phyloP scores from a whole-genome alignment of 2,329 filamentous ascomycete genomes.

The Pyrenophora tritici-repentis region DNA sequence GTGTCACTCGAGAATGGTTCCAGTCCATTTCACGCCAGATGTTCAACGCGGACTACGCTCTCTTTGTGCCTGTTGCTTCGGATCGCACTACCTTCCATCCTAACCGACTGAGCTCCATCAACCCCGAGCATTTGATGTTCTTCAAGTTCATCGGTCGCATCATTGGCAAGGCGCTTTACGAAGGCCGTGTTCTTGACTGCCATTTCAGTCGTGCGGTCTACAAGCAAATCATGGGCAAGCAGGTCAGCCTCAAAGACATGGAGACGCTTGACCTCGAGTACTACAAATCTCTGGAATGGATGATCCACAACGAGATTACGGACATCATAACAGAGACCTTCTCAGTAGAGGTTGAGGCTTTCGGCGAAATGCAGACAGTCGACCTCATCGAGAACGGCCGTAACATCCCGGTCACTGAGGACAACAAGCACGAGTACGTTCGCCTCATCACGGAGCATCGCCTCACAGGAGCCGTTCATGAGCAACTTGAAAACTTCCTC shows the following conservation, averaged over 20 bases:
- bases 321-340: conserved; percentile 98
- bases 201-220: conserved; percentile 99
- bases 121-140: conserved; percentile 93
- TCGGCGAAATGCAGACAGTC: conserved; percentile 84
- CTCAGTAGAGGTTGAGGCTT: conserved; percentile 90
- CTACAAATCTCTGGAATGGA: conserved; percentile 98
- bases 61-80: conserved; percentile 95
- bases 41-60: conserved; percentile 97
- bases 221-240: conserved; percentile 93
- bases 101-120: conserved; percentile 90
- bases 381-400: conserved; percentile 87
- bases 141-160: conserved; percentile 99
- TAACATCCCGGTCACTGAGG: conserved; percentile 91
- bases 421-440: conserved; percentile 98
- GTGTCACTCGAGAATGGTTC: conserved; percentile 98
- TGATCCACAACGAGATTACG: conserved; percentile 97
- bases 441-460: conserved; percentile 93
- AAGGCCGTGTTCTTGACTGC: conserved; percentile 92
- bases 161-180: conserved; percentile 97
- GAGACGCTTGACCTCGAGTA: conserved; percentile 98
- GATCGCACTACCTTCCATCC: conserved; percentile 99
- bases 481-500: conserved; percentile 92
- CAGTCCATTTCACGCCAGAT: conserved; percentile 95
- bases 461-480: conserved; percentile 86
- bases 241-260: conserved; percentile 98